Evolutionary conservation across 2,329 filamentous ascomycete genomes (phyloP).

Genomic region (Colletotrichum sp.): DNA sequence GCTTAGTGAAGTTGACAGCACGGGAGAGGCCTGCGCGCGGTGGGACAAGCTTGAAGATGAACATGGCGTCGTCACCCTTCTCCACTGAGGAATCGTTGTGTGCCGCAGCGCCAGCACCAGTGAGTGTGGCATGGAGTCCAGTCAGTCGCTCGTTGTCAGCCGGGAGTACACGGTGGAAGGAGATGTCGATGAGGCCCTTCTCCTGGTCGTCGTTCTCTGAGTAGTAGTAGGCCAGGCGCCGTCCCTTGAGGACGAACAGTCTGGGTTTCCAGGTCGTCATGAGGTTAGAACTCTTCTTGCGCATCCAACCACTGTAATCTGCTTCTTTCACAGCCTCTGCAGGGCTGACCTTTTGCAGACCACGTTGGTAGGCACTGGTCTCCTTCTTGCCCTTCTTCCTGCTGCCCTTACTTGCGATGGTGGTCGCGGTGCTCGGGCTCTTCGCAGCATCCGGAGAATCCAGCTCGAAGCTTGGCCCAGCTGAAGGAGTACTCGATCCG

Average conservation of each 20-base stretch:
- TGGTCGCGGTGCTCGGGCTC: conserved; percentile 54
- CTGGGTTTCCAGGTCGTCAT: conserved; percentile 98
- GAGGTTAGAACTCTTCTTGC: conserved; percentile 94
- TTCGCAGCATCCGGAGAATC: conserved; percentile 73
- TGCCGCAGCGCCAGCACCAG: conserved; percentile 76
- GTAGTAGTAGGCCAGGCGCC: conserved; percentile 94
- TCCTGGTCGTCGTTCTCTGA: conserved; percentile 91
- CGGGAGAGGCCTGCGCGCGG: conserved; percentile 86
- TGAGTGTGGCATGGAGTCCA: conserved; percentile 88
- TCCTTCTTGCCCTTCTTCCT: conserved; percentile 87
- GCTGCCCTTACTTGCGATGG: conserved; percentile 52
- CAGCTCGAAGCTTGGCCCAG: conserved; percentile 74
- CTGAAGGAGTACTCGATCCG: conserved; percentile 74
- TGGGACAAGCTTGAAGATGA: conserved; percentile 98
- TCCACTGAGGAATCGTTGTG: conserved; percentile 46
- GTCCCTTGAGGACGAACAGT: conserved; percentile 91
- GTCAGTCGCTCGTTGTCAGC: conserved; percentile 92
- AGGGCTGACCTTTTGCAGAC: conserved; percentile 80
- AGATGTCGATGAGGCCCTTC: conserved; percentile 96
- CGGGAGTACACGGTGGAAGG: conserved; percentile 93
- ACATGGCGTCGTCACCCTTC: conserved; percentile 73
- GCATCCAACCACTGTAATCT: conserved; percentile 99
- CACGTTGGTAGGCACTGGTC: conserved; percentile 91
- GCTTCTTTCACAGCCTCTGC: conserved; percentile 83
- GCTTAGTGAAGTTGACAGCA: conserved; percentile 96